Base-by-base conservation (phyloP, 2,329 filamentous ascomycete species). In the Colletotrichum truncatum region DNA sequence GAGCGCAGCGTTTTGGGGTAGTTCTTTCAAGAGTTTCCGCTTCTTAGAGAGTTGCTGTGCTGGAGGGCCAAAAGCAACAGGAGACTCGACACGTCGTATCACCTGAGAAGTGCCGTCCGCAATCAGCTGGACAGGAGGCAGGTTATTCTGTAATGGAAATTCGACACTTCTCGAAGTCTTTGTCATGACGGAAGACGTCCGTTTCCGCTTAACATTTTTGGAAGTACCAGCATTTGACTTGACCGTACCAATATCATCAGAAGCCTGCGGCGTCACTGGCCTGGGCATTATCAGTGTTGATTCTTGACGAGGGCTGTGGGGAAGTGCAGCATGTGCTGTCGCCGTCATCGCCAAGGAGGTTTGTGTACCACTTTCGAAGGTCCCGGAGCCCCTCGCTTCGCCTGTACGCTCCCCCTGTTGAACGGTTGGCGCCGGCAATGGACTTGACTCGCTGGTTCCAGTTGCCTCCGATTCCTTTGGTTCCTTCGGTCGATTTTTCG, bases 401-500 rank as follows among this genome's bases (percentile, higher is more conserved):
- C n/a, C n/a, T n/a, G n/a, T n/a, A n/a, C n/a, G n/a, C n/a, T n/a
- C n/a, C n/a, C n/a, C n/a, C n/a, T n/a, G n/a, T n/a, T n/a, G n/a
- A n/a, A n/a, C n/a, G n/a, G n/a, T n/a, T n/a, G n/a, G n/a, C n/a
- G n/a, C n/a, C n/a, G n/a, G n/a, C n/a, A n/a, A n/a, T n/a, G n/a
- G n/a, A n/a, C n/a, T n/a, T n/a, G n/a, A n/a, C n/a, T n/a, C n/a
- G n/a, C n/a, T n/a, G n/a, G n/a, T n/a, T n/a, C n/a, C n/a, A n/a
- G n/a, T n/a, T n/a, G n/a, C n/a, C 26, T 18, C n/a, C 4, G 45
- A 21, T 12, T 10, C 8, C 30, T 10, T 18, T 2, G 43, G 21
- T 26, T 79, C 76, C 65, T 80, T 84, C 3, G 80, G 77, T 3
- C 81, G 78, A 65, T 85, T 86, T 64, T 82, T 84, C 2, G 84